Evolutionary conservation across 1,284 basidiomycete species (phyloP), one percentile per base, ranked within the genome.

Genomic region (Cryptococcus amylolentus): DNA sequence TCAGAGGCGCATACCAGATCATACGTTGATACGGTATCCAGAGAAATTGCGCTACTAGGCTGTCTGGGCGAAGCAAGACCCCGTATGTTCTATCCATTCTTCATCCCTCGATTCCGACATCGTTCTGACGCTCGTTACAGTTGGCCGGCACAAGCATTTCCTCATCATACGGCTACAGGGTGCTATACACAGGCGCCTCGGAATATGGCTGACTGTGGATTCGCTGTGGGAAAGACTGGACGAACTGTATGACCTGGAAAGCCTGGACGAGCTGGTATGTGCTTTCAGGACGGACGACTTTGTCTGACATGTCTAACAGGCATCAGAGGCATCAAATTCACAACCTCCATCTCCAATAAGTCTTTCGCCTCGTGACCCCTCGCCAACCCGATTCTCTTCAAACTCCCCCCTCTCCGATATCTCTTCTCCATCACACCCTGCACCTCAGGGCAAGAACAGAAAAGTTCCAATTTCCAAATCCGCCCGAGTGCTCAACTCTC

Each of bases 161-260:
- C 53, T 68, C 35, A 68, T 75, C 28, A 65, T 75, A 5, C 63
- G 65, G 31, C 63, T 75, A 2, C 73, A 73, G 51, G 49, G 55
- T 7, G 63, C 64, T 45, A 61, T 75, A 39, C 65, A 70, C 42
- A 51, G 59, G 20, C 61, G 71, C 23, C 72, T 71, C 9, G 64
- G 66, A 5, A 40, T 64, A 4, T 65, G 60, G 68, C 56, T 92
- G 37, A 74, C 83, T 26, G 73, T 85, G 4, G 82, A 85, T 18
- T 83, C 81, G 40, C 81, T 93, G 26, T 91, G 89, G 89, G 75
- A 79, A 50, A 89, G 91, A 70, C 76, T 93, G 46, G 80, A 79
- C 52, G 79, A 72, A 10, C 85, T 86, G 66, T 93, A 89, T 65
- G 84, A 91, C 71, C 78, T 92, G 47, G 88, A 91, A 49, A 82